A percentile compares a stretch with the other conserved stretches of the same genome.
Evolutionary conservation across 768 basidiomycete genomes (phyloP).

Genomic region (Tephrocybe sp.): DNA sequence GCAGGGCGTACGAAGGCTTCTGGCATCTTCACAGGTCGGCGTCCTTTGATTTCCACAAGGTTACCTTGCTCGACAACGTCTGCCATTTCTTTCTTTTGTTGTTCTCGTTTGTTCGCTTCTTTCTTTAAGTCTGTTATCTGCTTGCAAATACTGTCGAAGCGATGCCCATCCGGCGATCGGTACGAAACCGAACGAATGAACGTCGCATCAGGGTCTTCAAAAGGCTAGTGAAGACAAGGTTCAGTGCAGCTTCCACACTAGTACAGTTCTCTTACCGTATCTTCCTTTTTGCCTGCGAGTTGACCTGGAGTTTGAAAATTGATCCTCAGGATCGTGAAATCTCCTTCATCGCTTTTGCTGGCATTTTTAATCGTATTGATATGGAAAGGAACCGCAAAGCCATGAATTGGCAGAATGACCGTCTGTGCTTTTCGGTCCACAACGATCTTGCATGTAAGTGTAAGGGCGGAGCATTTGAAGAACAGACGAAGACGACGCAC

Average conservation of each 20-base stretch:
- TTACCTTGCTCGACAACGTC: conserved; percentile 96
- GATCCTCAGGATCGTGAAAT: conserved; percentile 90
- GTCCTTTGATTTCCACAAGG: conserved; percentile 84
- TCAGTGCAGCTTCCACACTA: background rate
- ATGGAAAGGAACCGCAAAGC: conserved; percentile 95
- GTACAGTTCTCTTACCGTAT: conserved; percentile 58
- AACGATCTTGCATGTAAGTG: conserved; percentile 57
- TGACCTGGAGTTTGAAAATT: conserved; percentile 99
- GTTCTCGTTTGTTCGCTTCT: conserved; percentile 94
- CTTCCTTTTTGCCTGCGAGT: conserved; percentile 96
- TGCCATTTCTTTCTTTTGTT: conserved; percentile 97
- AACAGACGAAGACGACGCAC: conserved; percentile 40
- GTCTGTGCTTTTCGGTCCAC: conserved; percentile 91
- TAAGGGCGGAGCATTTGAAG: background rate
- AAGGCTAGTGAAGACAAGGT: conserved; percentile 55
- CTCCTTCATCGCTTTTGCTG: conserved; percentile 95
- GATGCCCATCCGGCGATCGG: conserved; percentile 84
- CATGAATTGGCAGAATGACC: conserved; percentile 89
- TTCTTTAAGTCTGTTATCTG: conserved; percentile 96
- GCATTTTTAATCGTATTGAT: conserved; percentile 98
- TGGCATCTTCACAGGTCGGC: conserved; percentile 80
- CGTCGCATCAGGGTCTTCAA: conserved; percentile 94
- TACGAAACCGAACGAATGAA: conserved; percentile 96
- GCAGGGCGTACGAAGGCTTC: conserved; percentile 94
- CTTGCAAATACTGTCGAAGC: conserved; percentile 85